These are phyloP conservation scores for Eremothecium coryli DNA, from an alignment of 1,139 yeast species.

Conservation along the genomic window DNA sequence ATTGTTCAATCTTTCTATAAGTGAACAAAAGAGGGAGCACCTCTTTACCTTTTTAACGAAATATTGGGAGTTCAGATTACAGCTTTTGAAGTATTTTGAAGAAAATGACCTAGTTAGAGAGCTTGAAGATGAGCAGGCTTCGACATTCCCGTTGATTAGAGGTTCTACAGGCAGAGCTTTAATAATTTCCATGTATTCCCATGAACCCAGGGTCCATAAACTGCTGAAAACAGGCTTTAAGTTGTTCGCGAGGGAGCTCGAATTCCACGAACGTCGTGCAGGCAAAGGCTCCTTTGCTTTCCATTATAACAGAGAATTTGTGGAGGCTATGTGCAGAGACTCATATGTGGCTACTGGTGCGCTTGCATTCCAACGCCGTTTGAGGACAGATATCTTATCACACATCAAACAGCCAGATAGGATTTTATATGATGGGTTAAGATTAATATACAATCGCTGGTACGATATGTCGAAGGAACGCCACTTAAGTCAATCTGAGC, in stretches of 20 bases:
- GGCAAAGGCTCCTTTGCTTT: slow-evolving; percentile 6
- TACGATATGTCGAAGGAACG: slow-evolving; percentile 25
- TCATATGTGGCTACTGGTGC: slow-evolving; percentile 60
- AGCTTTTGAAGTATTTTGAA: slow-evolving; percentile 15
- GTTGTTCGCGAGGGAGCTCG: slow-evolving; percentile 38
- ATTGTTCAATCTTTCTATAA: slow-evolving; percentile 21
- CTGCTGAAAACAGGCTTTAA: slow-evolving; percentile 43
- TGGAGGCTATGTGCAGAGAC: slow-evolving; percentile 45
- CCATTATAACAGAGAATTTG: slow-evolving; percentile 38
- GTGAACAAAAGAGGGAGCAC: slow-evolving; percentile 21
- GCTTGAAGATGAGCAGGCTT: slow-evolving; percentile 15
- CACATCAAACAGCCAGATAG: slow-evolving; percentile 48
- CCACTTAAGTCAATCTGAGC: slow-evolving; percentile 24
- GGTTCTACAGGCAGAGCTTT: slow-evolving; percentile 26
- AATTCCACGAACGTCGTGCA: slow-evolving; percentile 18
- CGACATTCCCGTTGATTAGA: slow-evolving; percentile 18
- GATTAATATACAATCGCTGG: slow-evolving; percentile 52
- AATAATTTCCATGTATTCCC: slow-evolving; percentile 32
- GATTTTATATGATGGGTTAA: slow-evolving; percentile 55
- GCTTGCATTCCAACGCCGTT: slow-evolving; percentile 64
- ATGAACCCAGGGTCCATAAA: slow-evolving; percentile 48
- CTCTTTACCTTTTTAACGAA: slow-evolving; percentile 21
- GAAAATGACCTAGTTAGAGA: slow-evolving; percentile 9
- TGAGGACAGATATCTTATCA: slow-evolving; percentile 46
- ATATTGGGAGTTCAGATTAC: slow-evolving; percentile 19